These are phyloP conservation scores for Pythium utonaiense DNA, from an alignment of 352 stramenopile genomes.

Conservation along the genomic window DNA sequence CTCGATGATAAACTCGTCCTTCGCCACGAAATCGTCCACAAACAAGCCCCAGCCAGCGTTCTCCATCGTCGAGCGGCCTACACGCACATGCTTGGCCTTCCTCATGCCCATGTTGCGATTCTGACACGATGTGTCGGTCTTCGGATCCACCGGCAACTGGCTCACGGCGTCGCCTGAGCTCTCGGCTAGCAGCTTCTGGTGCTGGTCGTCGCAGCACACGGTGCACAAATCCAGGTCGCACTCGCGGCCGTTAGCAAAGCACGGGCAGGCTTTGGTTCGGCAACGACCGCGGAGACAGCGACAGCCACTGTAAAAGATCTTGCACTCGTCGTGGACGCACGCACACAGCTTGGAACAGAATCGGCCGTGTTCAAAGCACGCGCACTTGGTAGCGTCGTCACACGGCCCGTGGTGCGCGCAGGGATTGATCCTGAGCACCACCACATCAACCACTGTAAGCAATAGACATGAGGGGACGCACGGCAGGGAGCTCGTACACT, in stretches of 20 bases:
- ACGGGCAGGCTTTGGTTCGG: slow-evolving; percentile 85
- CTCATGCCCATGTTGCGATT: slow-evolving; percentile 57
- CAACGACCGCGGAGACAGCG: slow-evolving; percentile 81
- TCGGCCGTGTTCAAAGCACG: slow-evolving; percentile 78
- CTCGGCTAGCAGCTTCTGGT: slow-evolving; percentile 10
- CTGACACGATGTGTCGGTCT: slow-evolving; percentile 44
- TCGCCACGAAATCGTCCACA: slow-evolving; percentile 81
- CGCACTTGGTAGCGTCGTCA: slow-evolving; percentile 73
- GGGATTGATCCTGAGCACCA: slow-evolving; percentile 53
- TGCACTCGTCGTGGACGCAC: slow-evolving; percentile 72
- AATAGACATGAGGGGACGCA: too few species aligned
- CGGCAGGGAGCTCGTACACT: too few species aligned
- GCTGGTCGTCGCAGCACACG: slow-evolving; percentile 60
- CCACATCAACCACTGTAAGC: too few species aligned
- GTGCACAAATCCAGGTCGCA: slow-evolving; percentile 93
- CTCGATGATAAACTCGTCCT: slow-evolving; percentile 93
- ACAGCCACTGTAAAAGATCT: slow-evolving; percentile 89
- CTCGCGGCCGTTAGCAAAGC: slow-evolving; percentile 87
- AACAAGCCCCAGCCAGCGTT: slow-evolving; percentile 91
- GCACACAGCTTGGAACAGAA: slow-evolving; percentile 93
- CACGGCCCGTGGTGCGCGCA: slow-evolving; percentile 88
- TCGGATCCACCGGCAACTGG: neutral
- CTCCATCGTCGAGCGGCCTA: slow-evolving; percentile 77
- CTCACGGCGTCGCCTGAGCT: neutral
- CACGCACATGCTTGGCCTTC: slow-evolving; percentile 59